These are phyloP conservation scores for Lecanicillium sp. DNA, from an alignment of 2,329 filamentous ascomycete species.

Conservation along the genomic window DNA sequence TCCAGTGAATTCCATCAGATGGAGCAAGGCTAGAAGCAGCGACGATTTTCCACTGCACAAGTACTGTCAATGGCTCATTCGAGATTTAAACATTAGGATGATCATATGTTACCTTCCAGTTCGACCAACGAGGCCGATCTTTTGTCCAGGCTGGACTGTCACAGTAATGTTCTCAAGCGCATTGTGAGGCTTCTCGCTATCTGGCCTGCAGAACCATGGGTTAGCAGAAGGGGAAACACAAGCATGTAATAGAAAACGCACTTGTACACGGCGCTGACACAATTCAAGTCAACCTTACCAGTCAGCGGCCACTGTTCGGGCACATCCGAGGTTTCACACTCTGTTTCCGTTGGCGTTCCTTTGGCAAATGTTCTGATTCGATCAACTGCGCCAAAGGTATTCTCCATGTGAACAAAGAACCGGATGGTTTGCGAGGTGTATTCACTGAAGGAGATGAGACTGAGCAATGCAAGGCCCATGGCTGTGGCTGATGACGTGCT, in stretches of 20 bases:
- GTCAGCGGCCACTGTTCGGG: background rate
- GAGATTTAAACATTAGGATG: background rate
- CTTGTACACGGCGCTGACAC: slow-evolving; percentile 7
- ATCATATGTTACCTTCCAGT: slow-evolving; percentile 3
- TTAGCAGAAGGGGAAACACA: too few species aligned
- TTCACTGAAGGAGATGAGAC: slow-evolving; percentile 22
- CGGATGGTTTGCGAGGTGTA: slow-evolving; percentile 22
- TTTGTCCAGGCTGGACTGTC: background rate
- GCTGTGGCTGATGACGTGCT: background rate
- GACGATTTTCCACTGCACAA: slow-evolving; percentile 3
- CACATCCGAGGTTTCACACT: background rate
- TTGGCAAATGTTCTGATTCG: background rate
- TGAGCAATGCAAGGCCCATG: slow-evolving; percentile 16
- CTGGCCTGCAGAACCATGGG: too few species aligned
- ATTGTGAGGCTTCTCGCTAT: background rate
- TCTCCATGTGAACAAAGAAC: slow-evolving; percentile 19
- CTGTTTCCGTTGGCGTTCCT: slow-evolving; percentile 2
- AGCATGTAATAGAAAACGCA: background rate
- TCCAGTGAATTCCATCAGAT: slow-evolving; percentile 1
- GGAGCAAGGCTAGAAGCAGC: slow-evolving; percentile 2
- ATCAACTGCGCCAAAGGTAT: slow-evolving; percentile 6
- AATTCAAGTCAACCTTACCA: background rate
- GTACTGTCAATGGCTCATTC: background rate
- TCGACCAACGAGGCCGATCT: background rate
- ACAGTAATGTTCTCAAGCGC: background rate